A percentile compares a stretch with the other conserved stretches of the same genome.
Conservation (phyloP, 2,329 filamentous ascomycete species). For the Epichloe sibirici region DNA sequence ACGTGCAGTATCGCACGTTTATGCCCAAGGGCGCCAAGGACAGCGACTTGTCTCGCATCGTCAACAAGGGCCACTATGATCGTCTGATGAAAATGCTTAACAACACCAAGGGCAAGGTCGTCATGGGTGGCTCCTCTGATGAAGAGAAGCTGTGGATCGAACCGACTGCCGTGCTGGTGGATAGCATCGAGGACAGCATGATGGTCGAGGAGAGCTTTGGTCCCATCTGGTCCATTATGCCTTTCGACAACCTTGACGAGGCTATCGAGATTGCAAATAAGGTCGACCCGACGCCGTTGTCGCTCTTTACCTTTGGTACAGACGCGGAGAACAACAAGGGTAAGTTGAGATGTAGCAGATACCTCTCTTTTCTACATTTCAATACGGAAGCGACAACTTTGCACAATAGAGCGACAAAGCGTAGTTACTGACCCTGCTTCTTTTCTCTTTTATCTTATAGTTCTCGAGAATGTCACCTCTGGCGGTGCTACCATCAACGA, state of each 20-base stretch:
- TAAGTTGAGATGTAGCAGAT: slow-evolving; percentile 23
- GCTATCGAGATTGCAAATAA: slow-evolving; percentile 72
- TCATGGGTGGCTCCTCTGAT: slow-evolving; percentile 77
- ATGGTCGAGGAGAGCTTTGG: slow-evolving; percentile 82
- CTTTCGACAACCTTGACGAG: slow-evolving; percentile 69
- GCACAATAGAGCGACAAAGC: background rate
- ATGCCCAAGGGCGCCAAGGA: slow-evolving; percentile 70
- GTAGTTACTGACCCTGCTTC: background rate
- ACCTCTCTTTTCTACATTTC: background rate
- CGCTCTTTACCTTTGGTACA: slow-evolving; percentile 74
- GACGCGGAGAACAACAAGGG: slow-evolving; percentile 65
- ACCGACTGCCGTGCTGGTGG: slow-evolving; percentile 80
- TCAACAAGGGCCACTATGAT: slow-evolving; percentile 68
- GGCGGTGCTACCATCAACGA: slow-evolving; percentile 41
- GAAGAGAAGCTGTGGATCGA: slow-evolving; percentile 73
- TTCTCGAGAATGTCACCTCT: slow-evolving; percentile 27
- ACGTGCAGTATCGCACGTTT: slow-evolving; percentile 59
- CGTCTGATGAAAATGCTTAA: slow-evolving; percentile 90
- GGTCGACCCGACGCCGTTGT: slow-evolving; percentile 72
- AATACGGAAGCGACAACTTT: too few species aligned
- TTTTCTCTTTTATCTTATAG: slow-evolving; percentile 8
- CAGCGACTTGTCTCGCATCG: slow-evolving; percentile 72
- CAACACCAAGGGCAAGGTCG: slow-evolving; percentile 66
- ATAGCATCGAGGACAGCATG: slow-evolving; percentile 59
- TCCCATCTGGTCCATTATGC: slow-evolving; percentile 74